Evolutionary conservation across 1,139 yeast species (phyloP), one percentile per base, ranked within the genome.

Genomic region (Kurtzmaniella natalensis): DNA sequence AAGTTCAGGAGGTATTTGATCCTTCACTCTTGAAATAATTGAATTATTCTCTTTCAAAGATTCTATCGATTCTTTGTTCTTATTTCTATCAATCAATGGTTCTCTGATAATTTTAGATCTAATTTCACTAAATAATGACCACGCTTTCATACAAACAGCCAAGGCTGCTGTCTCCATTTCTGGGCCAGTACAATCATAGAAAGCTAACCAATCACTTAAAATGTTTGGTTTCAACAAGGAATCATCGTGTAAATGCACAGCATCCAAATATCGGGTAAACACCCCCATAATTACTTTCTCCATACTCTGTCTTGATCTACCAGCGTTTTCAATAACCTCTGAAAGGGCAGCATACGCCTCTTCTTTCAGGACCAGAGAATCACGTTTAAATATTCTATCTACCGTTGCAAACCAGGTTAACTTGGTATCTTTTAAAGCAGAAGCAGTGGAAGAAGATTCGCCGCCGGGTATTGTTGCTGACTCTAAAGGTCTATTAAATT

Each of bases 131-230:
- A 86, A 87, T 33, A 76, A 55, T 7, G 74, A 61, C 69, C 78
- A 82, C 36, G 81, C 75, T 36, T 81, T 83, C 47, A 84, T 53
- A 3, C 81, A 75, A 0, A 82, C 74, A 30, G 27, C 34, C 30
- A 18, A 20, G 22, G 19, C 31, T 19, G 33, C 13, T 16, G 23
- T 18, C 21, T 25, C 13, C 24, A 14, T 17, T 9, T n/a, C 14
- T 16, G 23, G 18, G 9, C 31, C 31, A 22, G 8, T 56, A 18
- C 56, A 40, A 48, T 88, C 96, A 43, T 78, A 74, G 51, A 81
- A 83, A 42, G 61, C 71, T 19, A 85, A 53, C 96, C 96, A 89
- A 41, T 87, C 95, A 30, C 86, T 76, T 10, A 87, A 59, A 28
- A 59, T 63, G 10, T 76, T 59, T 0, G 95, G 87, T 43, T 81